Base-by-base conservation (phyloP, 2,329 filamentous ascomycete genomes). In the Teratosphaeria pseudoeucalypti region DNA sequence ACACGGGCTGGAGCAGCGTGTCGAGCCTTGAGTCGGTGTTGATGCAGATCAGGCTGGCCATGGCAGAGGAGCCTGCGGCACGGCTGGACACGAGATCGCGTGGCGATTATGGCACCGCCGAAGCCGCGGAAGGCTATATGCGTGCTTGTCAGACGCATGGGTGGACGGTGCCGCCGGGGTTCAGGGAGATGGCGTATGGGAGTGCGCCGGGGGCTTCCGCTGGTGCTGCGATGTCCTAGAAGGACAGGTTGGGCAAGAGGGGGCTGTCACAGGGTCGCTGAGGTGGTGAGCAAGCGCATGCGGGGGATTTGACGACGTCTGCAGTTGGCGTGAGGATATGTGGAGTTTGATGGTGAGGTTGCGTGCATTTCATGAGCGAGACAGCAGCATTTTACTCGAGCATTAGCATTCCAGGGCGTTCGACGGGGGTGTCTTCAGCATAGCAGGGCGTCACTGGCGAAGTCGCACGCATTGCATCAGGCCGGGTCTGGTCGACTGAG, bases 11-110 rank as follows among this genome's bases (percentile, higher is more conserved):
- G 92, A 85, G 81, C 26, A 85, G 88, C 0, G 85, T 82, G 1
- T 83, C 81, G 56, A 85, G 82, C 19, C 85, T 96, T 64, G 91
- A 96, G 70, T 87, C 84, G 57, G 85, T 96, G 2, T 76, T 96
- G 14, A 72, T 95, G 29, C 89, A 95, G 71, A 85, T 96, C 27
- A 85, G 88, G 26, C 76, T 95, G 75, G 89, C 89, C 0, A 82
- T 96, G 14, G 86, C 81, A 55, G 75, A 77, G 1, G 87, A 94
- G 0, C 89, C 86, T 0, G 89, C 90, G 0, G 92, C 90, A 16
- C 82, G 88, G n/a, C 75, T 96, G 12, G 78, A 80, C 19, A 54
- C 56, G 26, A 34, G 43, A 1, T 52, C 16, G 11, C 55, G 34
- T 6, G 62, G 59, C 14, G 68, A 71, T 37, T 95, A 96, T 68